Percentiles rank a stretch among this genome's conserved stretches.
These are phyloP conservation scores for Astrocystis sublimbata DNA, from an alignment of 495 filamentous ascomycete species.

Conservation along the genomic window DNA sequence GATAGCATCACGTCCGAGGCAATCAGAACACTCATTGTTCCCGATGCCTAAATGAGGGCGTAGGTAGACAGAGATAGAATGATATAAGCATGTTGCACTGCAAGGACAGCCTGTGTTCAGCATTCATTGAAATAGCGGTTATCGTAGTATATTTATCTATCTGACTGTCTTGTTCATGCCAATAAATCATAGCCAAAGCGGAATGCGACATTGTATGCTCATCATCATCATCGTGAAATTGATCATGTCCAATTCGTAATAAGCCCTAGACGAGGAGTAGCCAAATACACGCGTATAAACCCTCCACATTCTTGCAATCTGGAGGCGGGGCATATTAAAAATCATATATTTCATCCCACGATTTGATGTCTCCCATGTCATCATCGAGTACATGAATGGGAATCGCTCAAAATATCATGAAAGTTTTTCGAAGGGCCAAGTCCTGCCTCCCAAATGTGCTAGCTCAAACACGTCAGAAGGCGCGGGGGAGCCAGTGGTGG, in stretches of 20 bases:
- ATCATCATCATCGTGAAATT: conserved; percentile 8
- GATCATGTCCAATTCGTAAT: background rate
- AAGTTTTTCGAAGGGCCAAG: no score
- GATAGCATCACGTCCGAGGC: no score
- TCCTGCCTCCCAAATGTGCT: background rate
- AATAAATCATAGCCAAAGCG: background rate
- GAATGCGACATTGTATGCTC: background rate
- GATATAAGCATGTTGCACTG: background rate
- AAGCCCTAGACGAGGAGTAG: conserved; percentile 1
- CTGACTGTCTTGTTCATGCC: background rate
- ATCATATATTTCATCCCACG: background rate
- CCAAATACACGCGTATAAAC: conserved; percentile 2
- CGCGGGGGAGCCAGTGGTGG: background rate
- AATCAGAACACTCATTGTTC: no score
- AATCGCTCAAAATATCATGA: background rate
- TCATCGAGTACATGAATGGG: background rate
- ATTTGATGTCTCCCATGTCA: conserved; percentile 2
- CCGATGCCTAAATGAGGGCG: no score
- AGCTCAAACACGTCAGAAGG: background rate
- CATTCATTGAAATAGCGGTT: background rate
- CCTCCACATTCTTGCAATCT: background rate
- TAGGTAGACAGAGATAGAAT: no score
- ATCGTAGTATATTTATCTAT: background rate
- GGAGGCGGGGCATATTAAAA: background rate
- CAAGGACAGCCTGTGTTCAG: background rate